Evolutionary conservation across 495 filamentous ascomycete genomes (phyloP).

Genomic region (Aspergillus mulundensis): DNA sequence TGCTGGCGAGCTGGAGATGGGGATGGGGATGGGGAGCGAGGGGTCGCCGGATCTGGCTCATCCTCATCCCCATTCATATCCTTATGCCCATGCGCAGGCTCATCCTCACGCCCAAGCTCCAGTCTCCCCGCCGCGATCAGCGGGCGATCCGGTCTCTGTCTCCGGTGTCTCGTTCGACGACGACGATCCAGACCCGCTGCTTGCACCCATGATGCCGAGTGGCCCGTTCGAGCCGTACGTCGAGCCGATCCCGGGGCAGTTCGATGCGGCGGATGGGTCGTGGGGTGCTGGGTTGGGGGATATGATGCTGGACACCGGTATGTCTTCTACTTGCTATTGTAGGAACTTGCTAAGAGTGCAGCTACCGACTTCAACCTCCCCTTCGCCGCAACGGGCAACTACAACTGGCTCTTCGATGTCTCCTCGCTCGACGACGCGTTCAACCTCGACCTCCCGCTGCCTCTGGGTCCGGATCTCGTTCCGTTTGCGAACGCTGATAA

Average conservation of each 20-base stretch:
- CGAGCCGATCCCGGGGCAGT: slow-evolving; percentile 34
- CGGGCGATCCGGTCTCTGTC: slow-evolving; percentile 21
- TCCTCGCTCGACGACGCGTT: slow-evolving; percentile 35
- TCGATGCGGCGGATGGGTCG: slow-evolving; percentile 35
- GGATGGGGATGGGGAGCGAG: too few species aligned
- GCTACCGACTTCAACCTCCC: slow-evolving; percentile 54
- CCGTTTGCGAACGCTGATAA: slow-evolving; percentile 20
- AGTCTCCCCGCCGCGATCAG: slow-evolving; percentile 31
- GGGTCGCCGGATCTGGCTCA: too few species aligned
- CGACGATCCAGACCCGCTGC: slow-evolving; percentile 24
- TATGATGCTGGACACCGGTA: slow-evolving; percentile 33
- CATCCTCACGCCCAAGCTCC: slow-evolving; percentile 15
- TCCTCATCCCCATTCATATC: too few species aligned
- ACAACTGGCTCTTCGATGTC: slow-evolving; percentile 55
- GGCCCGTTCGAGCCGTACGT: slow-evolving; percentile 35
- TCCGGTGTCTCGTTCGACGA: slow-evolving; percentile 23
- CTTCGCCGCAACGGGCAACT: slow-evolving; percentile 52
- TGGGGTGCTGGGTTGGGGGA: slow-evolving; percentile 14
- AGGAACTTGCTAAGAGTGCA: slow-evolving; percentile 3
- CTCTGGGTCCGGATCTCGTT: slow-evolving; percentile 23
- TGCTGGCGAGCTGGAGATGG: too few species aligned
- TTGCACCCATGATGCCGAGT: slow-evolving; percentile 34
- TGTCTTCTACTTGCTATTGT: background rate
- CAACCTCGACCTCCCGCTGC: slow-evolving; percentile 27
- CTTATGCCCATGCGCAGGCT: too few species aligned